These are phyloP conservation scores for Kurtzmaniella quercitrusa DNA, from an alignment of 1,139 yeast genomes.

Conservation along the genomic window DNA sequence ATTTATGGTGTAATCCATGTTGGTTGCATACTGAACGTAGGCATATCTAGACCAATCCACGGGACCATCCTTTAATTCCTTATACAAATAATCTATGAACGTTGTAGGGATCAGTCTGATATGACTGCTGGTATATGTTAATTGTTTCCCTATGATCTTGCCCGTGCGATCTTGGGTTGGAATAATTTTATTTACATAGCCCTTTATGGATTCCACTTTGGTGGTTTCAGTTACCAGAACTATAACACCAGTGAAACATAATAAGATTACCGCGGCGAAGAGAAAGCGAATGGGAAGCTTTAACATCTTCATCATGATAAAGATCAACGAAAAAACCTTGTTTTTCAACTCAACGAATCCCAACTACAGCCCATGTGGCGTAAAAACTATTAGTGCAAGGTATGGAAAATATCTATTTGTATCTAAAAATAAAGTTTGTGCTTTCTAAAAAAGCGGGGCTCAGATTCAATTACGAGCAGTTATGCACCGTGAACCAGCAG, in stretches of 20 bases:
- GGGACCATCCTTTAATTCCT: not conserved
- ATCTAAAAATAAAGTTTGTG: not conserved
- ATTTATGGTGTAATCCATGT: conserved; percentile 25
- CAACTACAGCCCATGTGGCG: not conserved
- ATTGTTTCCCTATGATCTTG: not conserved
- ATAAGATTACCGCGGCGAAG: not conserved
- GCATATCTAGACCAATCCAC: conserved; percentile 15
- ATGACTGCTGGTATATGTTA: not conserved
- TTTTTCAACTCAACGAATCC: not conserved
- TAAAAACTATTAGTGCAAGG: not conserved
- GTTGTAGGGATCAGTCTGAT: conserved; percentile 1
- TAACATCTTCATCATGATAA: no score
- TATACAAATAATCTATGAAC: not conserved
- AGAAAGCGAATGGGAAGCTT: not conserved
- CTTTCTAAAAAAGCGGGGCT: not conserved
- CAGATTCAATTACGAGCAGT: no score
- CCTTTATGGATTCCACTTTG: not conserved
- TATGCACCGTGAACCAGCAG: no score
- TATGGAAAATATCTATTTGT: not conserved
- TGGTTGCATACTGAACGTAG: conserved; percentile 37
- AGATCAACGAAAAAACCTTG: not conserved
- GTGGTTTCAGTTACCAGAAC: not conserved
- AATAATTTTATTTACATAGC: not conserved
- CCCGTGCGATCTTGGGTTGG: not conserved
- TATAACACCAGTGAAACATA: not conserved